phyloP scores from a whole-genome alignment of 2,329 filamentous ascomycete genomes.

The Aspergillus pseudotamarii region DNA sequence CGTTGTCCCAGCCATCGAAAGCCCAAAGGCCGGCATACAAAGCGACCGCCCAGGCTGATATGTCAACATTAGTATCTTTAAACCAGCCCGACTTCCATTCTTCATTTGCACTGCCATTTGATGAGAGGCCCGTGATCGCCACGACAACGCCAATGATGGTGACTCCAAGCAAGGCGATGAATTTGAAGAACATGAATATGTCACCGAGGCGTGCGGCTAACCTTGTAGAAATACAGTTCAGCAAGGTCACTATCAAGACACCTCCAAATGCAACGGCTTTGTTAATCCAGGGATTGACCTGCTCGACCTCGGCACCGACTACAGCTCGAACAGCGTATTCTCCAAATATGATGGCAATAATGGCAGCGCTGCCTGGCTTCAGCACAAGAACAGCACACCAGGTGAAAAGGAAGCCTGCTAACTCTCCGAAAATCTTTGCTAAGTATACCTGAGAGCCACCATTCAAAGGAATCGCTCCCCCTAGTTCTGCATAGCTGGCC shows the following conservation, averaged over 20 bases:
- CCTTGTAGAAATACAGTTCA: conserved; percentile 91
- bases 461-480: conserved; percentile 92
- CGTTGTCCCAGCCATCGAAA: conserved; percentile 98
- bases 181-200: conserved; percentile 95
- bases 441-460: conserved; percentile 93
- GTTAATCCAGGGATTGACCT: conserved; percentile 82
- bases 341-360: conserved; percentile 96
- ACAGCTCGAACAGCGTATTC: conserved; percentile 92
- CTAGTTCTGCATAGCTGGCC: conserved; percentile 91
- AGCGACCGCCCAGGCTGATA: conserved; percentile 88
- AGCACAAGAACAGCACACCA: conserved; percentile 94
- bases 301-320: conserved; percentile 82
- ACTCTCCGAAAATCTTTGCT: conserved; percentile 93
- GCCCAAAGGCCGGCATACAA: conserved; percentile 96
- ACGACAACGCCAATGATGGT: conserved; percentile 88
- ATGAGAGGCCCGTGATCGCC: conserved; percentile 79
- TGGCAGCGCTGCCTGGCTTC: conserved; percentile 90
- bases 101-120: conserved; percentile 70
- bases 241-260: conserved; percentile 72
- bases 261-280: conserved; percentile 82
- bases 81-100: conserved; percentile 96
- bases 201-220: conserved; percentile 86
- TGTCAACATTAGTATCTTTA: conserved; percentile 75
- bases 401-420: conserved; percentile 90
- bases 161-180: conserved; percentile 82